Percentiles rank a stretch among this genome's conserved stretches.
phyloP scores from a whole-genome alignment of 352 stramenopile genomes.

The Pythium rishiriense region DNA sequence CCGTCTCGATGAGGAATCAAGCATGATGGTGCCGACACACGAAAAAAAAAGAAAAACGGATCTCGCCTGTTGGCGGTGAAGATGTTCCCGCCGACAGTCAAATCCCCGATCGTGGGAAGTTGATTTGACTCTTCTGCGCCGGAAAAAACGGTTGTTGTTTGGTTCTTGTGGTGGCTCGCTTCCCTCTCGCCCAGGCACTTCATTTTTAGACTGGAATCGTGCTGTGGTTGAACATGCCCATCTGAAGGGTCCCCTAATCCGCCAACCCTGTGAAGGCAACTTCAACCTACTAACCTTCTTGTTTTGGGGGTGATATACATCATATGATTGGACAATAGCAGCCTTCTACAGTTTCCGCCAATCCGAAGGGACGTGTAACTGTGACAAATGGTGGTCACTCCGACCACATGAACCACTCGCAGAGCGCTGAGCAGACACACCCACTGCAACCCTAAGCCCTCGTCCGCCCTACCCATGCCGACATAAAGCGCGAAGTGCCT shows the following conservation, averaged over 20 bases:
- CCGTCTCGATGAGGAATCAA: background rate
- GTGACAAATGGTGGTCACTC: constrained; percentile 29
- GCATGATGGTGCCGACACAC: background rate
- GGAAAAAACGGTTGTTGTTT: background rate
- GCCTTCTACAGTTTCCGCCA: background rate
- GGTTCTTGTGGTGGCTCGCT: background rate
- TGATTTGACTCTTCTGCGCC: background rate
- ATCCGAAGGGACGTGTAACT: background rate
- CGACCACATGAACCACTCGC: constrained; percentile 13
- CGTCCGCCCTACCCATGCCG: background rate
- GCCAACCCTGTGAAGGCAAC: background rate
- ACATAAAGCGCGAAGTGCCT: constrained; percentile 2
- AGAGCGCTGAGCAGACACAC: background rate
- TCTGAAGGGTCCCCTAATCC: constrained; percentile 2
- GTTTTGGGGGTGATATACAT: background rate
- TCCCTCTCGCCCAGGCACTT: background rate
- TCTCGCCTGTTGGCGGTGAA: too few relatives aligned
- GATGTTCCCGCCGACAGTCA: too few relatives aligned
- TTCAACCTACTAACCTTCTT: constrained; percentile 2
- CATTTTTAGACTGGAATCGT: background rate
- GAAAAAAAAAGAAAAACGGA: background rate
- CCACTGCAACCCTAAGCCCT: constrained; percentile 20
- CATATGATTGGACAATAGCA: constrained; percentile 2
- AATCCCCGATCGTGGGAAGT: background rate
- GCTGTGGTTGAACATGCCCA: background rate